Evolutionary conservation across 768 basidiomycete species (phyloP), one percentile per base, ranked within the genome.

Genomic region (Psilocybe subaeruginosa): DNA sequence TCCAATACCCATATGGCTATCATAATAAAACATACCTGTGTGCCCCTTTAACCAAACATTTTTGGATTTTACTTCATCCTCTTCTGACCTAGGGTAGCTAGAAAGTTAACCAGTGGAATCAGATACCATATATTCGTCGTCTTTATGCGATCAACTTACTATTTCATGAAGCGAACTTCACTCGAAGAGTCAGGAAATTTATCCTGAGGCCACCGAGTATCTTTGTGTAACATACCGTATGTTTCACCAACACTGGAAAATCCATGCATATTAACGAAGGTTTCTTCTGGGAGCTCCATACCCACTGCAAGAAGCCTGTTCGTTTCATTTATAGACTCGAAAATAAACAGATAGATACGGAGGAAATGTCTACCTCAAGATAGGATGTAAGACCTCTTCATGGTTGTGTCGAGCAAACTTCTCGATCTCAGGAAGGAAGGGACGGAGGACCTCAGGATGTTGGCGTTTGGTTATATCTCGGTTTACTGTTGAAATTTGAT

Each of bases 81-180:
- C 82, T 35, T 74, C 67, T 1, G 77, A 73, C 27, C 82, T 78
- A 3, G 83, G 84, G 63, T 83, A 82, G 67, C 85, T 86, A 49
- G 23, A 41, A 14, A 29, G 12, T 5, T 31, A 35, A 35, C 33
- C 11, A 23, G 23, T 23, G 23, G 27, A 41, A 43, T 19, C 9
- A 43, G 12, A 39, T 16, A 1, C 4, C 23, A 23, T 23, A 11
- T 33, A 16, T 23, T 49, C 11, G 56, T 11, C 31, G 31, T 8
- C 3, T 55, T 8, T 9, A 23, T 2, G n/a, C 8, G 14, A 45
- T 14, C 19, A 43, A 64, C 83, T 11, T 30, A 85, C 86, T 88
- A 89, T 74, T 88, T 87, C 85, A 88, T 87, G 70, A 83, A 87
- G 49, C 87, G 78, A 5, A 83, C 87, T 88, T 56, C 2, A 30